Conservation (phyloP, 306 rosid species). For the Cajanus cajan region DNA sequence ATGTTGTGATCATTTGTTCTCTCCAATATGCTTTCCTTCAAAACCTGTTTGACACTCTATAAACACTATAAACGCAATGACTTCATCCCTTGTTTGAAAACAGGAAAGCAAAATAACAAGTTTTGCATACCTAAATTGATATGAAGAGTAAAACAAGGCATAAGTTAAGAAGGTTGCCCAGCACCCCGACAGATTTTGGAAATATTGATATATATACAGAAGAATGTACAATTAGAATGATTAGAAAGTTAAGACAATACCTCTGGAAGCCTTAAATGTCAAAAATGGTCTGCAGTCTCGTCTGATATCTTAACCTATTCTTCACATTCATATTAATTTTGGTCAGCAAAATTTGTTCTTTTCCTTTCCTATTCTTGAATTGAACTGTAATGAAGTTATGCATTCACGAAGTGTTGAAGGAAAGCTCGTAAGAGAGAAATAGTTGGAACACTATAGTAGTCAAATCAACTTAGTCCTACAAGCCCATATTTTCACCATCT, state of each 20-base stretch:
- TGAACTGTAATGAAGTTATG: neutral
- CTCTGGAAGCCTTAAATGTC: neutral
- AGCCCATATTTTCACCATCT: neutral
- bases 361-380: neutral
- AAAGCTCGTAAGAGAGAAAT: neutral
- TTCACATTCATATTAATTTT: neutral
- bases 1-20: neutral
- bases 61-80: neutral
- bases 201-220: neutral
- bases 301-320: neutral
- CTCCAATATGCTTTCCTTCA: neutral
- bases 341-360: conserved; percentile 6
- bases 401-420: conserved; percentile 7
- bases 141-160: neutral
- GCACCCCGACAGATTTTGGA: neutral
- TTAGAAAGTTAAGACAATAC: neutral
- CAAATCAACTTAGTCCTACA: conserved; percentile 15
- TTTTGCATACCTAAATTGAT: neutral
- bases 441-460: neutral
- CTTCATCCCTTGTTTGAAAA: neutral
- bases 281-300: neutral
- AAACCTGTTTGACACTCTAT: neutral
- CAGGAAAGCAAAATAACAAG: neutral
- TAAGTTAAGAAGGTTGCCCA: neutral
- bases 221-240: neutral